phyloP scores from a whole-genome alignment of 306 rosid genomes.

The Dryas octopetala region DNA sequence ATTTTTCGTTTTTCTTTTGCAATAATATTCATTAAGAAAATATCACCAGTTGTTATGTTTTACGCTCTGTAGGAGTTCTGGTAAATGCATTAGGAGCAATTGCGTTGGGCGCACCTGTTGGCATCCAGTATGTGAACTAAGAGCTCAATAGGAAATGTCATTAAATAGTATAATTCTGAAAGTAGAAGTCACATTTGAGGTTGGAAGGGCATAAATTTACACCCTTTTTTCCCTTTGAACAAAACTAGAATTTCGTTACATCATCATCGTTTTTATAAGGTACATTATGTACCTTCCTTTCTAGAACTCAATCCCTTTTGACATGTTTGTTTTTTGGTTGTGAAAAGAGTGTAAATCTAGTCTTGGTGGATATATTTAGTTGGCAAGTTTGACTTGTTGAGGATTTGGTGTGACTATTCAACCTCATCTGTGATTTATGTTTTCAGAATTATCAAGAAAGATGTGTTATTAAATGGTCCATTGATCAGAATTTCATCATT shows the following conservation, averaged over 20 bases:
- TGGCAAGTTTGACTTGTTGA: background rate
- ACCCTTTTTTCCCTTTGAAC: conserved; percentile 13
- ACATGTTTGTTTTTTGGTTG: background rate
- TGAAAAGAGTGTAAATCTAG: background rate
- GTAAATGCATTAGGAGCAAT: conserved; percentile 76
- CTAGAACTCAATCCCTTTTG: background rate
- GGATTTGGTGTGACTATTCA: conserved; percentile 4
- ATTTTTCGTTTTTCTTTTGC: background rate
- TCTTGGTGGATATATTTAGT: conserved; percentile 9
- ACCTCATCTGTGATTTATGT: conserved; percentile 15
- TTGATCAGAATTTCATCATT: background rate
- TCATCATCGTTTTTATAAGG: background rate
- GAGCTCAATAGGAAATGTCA: conserved; percentile 27
- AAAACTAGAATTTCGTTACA: conserved; percentile 1
- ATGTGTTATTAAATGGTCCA: background rate
- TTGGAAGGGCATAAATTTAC: conserved; percentile 19
- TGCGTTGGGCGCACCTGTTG: conserved; percentile 84
- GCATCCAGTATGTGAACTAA: conserved; percentile 66
- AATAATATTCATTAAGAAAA: background rate
- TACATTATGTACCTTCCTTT: background rate
- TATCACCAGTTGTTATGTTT: conserved; percentile 4
- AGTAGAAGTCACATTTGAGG: conserved; percentile 33
- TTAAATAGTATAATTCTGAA: conserved; percentile 12
- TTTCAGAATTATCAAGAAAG: background rate
- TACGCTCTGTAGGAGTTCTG: conserved; percentile 61